Conservation (phyloP, 345 rosid genomes). For the Orychophragmus violaceus region DNA sequence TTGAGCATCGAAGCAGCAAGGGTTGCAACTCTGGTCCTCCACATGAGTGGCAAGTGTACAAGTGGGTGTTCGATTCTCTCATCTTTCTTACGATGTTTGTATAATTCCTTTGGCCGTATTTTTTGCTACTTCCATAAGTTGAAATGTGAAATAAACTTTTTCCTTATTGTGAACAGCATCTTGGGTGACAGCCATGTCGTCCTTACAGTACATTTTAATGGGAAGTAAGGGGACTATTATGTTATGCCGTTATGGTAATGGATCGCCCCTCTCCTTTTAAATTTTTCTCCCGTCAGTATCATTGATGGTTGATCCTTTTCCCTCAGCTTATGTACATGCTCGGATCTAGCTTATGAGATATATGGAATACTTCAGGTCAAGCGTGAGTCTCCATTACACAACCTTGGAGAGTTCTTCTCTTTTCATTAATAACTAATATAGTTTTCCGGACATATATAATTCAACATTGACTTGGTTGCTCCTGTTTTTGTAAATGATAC, state of each 20-base stretch:
- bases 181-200: conserved; percentile 97
- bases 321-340: conserved; percentile 94
- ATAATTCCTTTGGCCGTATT: background rate
- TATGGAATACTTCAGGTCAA: conserved; percentile 88
- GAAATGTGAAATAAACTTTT: background rate
- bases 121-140: background rate
- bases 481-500: background rate
- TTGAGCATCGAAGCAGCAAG: conserved; percentile 92
- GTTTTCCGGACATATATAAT: no score
- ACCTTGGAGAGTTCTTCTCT: background rate
- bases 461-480: background rate
- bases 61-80: conserved; percentile 38
- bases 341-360: conserved; percentile 98
- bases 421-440: background rate
- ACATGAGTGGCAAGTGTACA: conserved; percentile 93
- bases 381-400: conserved; percentile 50
- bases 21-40: conserved; percentile 99
- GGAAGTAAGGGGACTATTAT: conserved; percentile 94
- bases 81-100: background rate
- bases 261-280: background rate
- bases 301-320: conserved; percentile 7
- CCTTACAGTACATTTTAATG: conserved; percentile 82
- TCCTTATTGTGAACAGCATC: conserved; percentile 42
- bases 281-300: conserved; percentile 4
- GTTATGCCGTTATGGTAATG: conserved; percentile 84